Base-by-base conservation (phyloP, 805 yeast species). In the Metschnikowia dekortorum region DNA sequence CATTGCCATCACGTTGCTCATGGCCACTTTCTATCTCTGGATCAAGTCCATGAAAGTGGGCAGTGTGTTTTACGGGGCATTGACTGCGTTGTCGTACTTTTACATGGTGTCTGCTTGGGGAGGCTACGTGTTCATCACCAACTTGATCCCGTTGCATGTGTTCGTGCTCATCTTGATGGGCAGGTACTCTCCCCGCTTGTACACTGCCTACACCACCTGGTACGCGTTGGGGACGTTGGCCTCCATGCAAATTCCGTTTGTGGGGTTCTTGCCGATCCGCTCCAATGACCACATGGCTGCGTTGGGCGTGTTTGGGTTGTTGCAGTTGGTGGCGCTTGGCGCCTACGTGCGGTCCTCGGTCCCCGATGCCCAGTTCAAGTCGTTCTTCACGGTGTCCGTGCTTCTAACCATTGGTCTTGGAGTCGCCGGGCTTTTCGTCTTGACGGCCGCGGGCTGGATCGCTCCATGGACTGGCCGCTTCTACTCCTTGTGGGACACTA, bases 71-170 rank as follows among this genome's bases (percentile, higher is more conserved):
- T 89, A 84, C 76, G 94, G 89, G 9, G 76, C 92, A 2, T 72
- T 86, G 59, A 83, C 97, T 30, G 96, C 99, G 1, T 66, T 89
- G 33, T 86, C 84, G 61, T 94, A 95, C 74, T 94, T 95, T 71
- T 94, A 94, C 78, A 94, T 94, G 99, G 99, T 94, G 47, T 84
- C 96, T 44, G 99, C 99, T 10, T 91, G 99, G 97, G 99, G 99
- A 76, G 99, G 99, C 29, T 94, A 94, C 66, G 99, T 95, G 47
- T 94, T 94, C 76, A 95, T 94, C 71, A 94, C 99, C 52, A 94
- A 94, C 73, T 83, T 95, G 77, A 89, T 94, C 61, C 99, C 99
- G 43, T 76, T 94, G 60, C 99, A 94, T 67, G 90, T 91, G 28
- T 91, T 94, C 64, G 91, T 89, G 45, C 76, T 94, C 65, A 71